Conservation (phyloP, 1,284 basidiomycete genomes). For the Cystobasidium pallidum region DNA sequence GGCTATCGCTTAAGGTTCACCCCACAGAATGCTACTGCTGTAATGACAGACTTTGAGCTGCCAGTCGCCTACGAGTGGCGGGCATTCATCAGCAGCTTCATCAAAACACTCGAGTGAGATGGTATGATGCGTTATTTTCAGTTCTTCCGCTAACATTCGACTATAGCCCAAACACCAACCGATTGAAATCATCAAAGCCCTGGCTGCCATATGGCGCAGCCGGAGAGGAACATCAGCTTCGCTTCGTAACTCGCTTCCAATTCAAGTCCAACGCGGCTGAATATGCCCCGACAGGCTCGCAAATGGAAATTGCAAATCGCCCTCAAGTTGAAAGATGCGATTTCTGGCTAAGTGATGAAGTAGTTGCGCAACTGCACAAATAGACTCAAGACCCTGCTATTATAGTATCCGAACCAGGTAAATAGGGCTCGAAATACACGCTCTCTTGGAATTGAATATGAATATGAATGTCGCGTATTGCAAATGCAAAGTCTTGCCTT, state of each 20-base stretch:
- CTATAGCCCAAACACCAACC: conserved; percentile 44
- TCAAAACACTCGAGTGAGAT: conserved; percentile 44
- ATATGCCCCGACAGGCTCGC: conserved; percentile 39
- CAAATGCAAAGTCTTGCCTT: too few species aligned
- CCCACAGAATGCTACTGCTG: conserved; percentile 43
- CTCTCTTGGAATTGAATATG: too few species aligned
- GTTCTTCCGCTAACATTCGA: not conserved
- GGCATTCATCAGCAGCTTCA: conserved; percentile 44
- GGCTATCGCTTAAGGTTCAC: not conserved
- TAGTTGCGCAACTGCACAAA: conserved; percentile 36
- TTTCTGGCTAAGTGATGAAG: conserved; percentile 35
- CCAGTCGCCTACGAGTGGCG: conserved; percentile 45
- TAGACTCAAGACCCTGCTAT: not conserved
- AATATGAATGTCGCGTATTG: too few species aligned
- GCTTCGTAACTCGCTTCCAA: conserved; percentile 42
- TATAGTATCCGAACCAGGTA: not conserved
- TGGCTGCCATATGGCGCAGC: conserved; percentile 45
- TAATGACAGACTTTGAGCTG: conserved; percentile 42
- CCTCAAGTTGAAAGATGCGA: conserved; percentile 41
- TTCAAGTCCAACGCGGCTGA: conserved; percentile 44
- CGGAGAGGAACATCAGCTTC: conserved; percentile 34
- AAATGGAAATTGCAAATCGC: conserved; percentile 37
- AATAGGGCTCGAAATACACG: not conserved
- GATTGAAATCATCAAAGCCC: conserved; percentile 36
- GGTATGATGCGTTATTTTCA: not conserved